Evolutionary conservation across 768 basidiomycete species (phyloP), one percentile per base, ranked within the genome.

Genomic region (Dioszegia hungarica): DNA sequence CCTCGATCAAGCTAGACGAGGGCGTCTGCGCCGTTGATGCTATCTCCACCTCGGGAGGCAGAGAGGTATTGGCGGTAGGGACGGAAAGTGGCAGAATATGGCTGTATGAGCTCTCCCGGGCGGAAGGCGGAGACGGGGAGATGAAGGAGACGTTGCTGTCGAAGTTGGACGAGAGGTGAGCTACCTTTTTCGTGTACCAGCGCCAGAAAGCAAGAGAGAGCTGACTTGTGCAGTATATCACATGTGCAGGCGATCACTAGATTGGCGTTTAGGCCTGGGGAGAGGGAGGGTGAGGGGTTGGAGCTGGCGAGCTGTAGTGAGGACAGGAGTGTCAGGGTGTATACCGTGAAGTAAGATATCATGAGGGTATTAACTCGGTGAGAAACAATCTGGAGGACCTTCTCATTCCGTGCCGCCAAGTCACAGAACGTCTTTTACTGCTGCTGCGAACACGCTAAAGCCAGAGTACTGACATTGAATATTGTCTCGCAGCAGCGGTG

Each of bases 251-350:
- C 90, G 54, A 82, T 97, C 47, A 84, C 92, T 65, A 82, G 82
- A 56, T 78, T 95, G 54, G 80, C 84, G n/a, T 97, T 90, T 89
- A 81, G 86, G 34, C 84, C 86, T 10, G 54, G 36, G 11, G 47
- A 45, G 12, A 27, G 40, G 34, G 33, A 44, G n/a, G 46, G 40
- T 25, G 33, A 44, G n/a, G 46, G 24, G 33, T n/a, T 73, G 55
- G 80, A 84, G 57, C 81, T 97, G 50, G 93, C 90, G 31, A 90
- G 85, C 57, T 90, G 90, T 68, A 89, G 89, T 75, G 90, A 94
- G 79, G 93, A 97, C 81, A 85, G 89, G 80, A 88, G 87, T 80
- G 79, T 93, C 77, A 87, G 85, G 76, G 81, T 94, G 79, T 78
- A 85, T 76, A 80, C 79, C 70, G 79, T 89, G n/a, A n/a, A n/a